Conservation (phyloP, 306 rosid genomes). For the Acacia crassicarpa region DNA sequence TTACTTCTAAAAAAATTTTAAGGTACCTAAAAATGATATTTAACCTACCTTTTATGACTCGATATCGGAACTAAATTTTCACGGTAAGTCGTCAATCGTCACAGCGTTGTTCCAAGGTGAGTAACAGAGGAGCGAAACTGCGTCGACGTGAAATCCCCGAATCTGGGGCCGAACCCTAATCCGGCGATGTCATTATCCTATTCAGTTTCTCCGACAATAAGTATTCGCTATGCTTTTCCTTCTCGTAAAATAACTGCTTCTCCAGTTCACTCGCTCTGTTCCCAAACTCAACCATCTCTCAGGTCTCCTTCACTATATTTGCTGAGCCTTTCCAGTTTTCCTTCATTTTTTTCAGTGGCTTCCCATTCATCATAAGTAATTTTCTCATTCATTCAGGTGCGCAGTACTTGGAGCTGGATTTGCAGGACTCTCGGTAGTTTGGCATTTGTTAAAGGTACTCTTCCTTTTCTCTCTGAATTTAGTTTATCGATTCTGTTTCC, state of each 20-base stretch:
- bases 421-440: constrained; percentile 85
- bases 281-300: constrained; percentile 49
- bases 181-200: neutral
- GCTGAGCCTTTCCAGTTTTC: neutral
- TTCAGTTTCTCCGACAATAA: neutral
- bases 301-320: constrained; percentile 39
- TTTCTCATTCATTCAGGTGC: constrained; percentile 40
- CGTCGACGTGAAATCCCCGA: neutral
- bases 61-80: neutral
- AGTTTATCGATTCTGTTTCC: neutral
- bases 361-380: neutral
- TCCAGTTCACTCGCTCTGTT: constrained; percentile 30
- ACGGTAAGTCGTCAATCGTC: neutral
- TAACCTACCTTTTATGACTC: too few species aligned
- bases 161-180: constrained; percentile 17
- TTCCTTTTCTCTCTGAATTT: constrained; percentile 12
- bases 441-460: constrained; percentile 68
- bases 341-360: neutral
- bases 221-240: constrained; percentile 11
- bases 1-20: too few species aligned
- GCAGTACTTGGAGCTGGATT: constrained; percentile 99
- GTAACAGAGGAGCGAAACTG: neutral
- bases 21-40: too few species aligned
- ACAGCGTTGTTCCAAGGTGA: neutral
- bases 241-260: constrained; percentile 3